Conservation (phyloP, 306 rosid genomes). For the Cicer judaicum region DNA sequence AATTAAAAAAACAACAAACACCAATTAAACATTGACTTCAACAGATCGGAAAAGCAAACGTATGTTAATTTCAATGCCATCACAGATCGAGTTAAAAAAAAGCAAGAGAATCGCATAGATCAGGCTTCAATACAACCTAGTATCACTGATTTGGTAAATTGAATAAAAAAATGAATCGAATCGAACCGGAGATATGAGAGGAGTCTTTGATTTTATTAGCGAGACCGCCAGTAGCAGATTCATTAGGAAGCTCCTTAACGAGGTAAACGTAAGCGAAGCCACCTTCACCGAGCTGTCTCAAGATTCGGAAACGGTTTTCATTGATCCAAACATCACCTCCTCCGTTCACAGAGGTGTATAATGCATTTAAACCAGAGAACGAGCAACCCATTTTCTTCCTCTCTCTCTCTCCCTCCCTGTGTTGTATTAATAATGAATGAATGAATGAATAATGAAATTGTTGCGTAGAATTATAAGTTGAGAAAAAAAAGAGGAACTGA, state of each 20-base stretch:
- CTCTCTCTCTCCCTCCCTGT: background rate
- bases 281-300: slow-evolving; percentile 98
- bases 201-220: slow-evolving; percentile 77
- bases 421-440: background rate
- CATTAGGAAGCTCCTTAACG: slow-evolving; percentile 75
- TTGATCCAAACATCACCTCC: slow-evolving; percentile 99
- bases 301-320: slow-evolving; percentile 83
- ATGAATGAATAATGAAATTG: slow-evolving; percentile 33
- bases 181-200: slow-evolving; percentile 76
- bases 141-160: background rate
- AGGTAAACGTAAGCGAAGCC: slow-evolving; percentile 89
- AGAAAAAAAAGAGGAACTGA: slow-evolving; percentile 21
- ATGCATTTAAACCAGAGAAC: slow-evolving; percentile 88
- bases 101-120: slow-evolving; percentile 45
- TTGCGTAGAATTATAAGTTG: background rate
- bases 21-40: slow-evolving; percentile 25
- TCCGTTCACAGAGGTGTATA: slow-evolving; percentile 91
- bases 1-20: background rate
- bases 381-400: slow-evolving; percentile 79
- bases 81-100: slow-evolving; percentile 34
- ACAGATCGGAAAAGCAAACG: slow-evolving; percentile 32
- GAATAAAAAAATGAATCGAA: background rate
- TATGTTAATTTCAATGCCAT: slow-evolving; percentile 4
- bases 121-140: slow-evolving; percentile 5
- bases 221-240: slow-evolving; percentile 58